Percentiles rank a stretch among this genome's conserved stretches.
phyloP scores from a whole-genome alignment of 1,284 basidiomycete species.

The Trametes hirsuta region DNA sequence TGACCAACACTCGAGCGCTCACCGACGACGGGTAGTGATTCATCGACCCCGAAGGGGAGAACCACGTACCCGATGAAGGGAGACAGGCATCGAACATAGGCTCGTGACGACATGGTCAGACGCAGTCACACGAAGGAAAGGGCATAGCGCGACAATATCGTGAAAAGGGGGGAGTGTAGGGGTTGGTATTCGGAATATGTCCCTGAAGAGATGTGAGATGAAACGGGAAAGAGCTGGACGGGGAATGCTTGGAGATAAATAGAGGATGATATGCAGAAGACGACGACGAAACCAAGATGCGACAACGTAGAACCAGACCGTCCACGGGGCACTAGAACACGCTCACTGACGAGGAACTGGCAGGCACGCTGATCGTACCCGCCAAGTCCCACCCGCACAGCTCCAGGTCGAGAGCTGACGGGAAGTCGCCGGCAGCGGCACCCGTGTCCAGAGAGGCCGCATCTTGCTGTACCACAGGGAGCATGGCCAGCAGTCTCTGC shows the following conservation, averaged over 20 bases:
- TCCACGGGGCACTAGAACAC: slow-evolving; percentile 31
- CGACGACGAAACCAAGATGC: slow-evolving; percentile 27
- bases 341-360: slow-evolving; percentile 30
- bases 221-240: slow-evolving; percentile 22
- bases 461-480: slow-evolving; percentile 43
- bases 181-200: slow-evolving; percentile 1
- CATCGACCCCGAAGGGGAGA: slow-evolving; percentile 48
- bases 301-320: slow-evolving; percentile 12
- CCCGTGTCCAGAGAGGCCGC: slow-evolving; percentile 32
- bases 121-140: background rate
- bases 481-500: slow-evolving; percentile 61
- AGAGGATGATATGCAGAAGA: slow-evolving; percentile 29
- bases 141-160: slow-evolving; percentile 5
- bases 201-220: slow-evolving; percentile 8
- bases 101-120: slow-evolving; percentile 2
- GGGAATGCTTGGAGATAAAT: slow-evolving; percentile 28
- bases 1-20: slow-evolving; percentile 39
- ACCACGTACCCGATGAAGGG: slow-evolving; percentile 29
- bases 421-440: slow-evolving; percentile 33
- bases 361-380: slow-evolving; percentile 14
- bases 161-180: background rate
- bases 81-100: slow-evolving; percentile 31
- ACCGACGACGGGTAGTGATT: slow-evolving; percentile 37
- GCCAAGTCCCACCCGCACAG: slow-evolving; percentile 39
- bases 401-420: slow-evolving; percentile 41